phyloP scores from a whole-genome alignment of 2,329 filamentous ascomycete species.

The Malbranchea zuffiana region DNA sequence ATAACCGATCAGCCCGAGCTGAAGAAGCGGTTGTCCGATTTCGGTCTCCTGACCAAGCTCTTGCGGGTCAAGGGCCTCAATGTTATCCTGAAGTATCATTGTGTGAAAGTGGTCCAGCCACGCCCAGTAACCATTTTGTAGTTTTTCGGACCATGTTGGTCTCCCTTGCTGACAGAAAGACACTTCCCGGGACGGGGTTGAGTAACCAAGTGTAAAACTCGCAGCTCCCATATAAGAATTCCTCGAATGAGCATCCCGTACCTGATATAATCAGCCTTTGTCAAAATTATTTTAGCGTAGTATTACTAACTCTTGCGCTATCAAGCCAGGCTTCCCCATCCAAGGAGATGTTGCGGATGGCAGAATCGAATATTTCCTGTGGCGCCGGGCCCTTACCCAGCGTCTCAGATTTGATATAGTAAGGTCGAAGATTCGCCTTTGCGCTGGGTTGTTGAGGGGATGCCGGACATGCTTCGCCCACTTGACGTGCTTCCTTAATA shows the following conservation, averaged over 20 bases:
- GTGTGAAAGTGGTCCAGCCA: constrained; percentile 14
- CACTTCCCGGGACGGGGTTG: constrained; percentile 7
- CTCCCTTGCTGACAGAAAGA: constrained; percentile 11
- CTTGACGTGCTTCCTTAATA: constrained; percentile 8
- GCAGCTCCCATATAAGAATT: constrained; percentile 13
- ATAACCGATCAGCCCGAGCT: constrained; percentile 13
- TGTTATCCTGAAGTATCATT: constrained; percentile 7
- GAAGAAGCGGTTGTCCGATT: constrained; percentile 13
- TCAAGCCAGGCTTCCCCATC: constrained; percentile 14
- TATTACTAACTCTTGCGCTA: constrained; percentile 11
- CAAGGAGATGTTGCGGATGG: constrained; percentile 10
- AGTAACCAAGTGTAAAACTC: constrained; percentile 10
- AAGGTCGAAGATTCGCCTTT: not conserved
- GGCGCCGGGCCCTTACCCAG: constrained; percentile 11
- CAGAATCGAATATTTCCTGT: constrained; percentile 9
- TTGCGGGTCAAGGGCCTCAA: constrained; percentile 8
- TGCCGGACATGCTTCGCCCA: constrained; percentile 1
- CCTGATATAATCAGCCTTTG: constrained; percentile 8
- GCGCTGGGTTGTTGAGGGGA: constrained; percentile 1
- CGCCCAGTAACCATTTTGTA: constrained; percentile 10
- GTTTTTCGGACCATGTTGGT: constrained; percentile 4
- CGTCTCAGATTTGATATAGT: constrained; percentile 10
- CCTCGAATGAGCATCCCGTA: constrained; percentile 13
- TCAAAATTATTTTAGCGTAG: not conserved
- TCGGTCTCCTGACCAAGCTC: constrained; percentile 10